These are phyloP conservation scores for Pisolithus thermaeus DNA, from an alignment of 1,284 basidiomycete species.

Conservation along the genomic window DNA sequence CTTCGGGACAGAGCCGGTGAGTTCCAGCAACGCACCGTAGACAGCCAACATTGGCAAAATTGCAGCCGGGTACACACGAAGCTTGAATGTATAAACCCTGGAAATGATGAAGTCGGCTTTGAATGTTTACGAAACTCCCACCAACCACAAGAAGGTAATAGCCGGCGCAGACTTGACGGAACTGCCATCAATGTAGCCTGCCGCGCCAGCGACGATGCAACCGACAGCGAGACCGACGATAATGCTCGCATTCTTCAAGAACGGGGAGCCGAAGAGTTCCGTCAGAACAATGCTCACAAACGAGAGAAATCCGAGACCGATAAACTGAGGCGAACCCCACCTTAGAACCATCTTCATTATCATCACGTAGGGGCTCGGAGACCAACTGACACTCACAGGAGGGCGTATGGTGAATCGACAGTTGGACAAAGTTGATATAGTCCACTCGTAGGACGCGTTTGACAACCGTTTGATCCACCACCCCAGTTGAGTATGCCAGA, in stretches of 20 bases:
- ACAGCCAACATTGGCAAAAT: conserved; percentile 82
- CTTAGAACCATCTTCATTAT: conserved; percentile 22
- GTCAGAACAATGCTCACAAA: conserved; percentile 74
- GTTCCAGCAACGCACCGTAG: conserved; percentile 46
- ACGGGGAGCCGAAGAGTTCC: conserved; percentile 77
- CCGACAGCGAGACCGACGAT: conserved; percentile 73
- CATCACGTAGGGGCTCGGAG: neutral
- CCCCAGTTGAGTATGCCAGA: conserved; percentile 81
- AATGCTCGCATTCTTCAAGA: conserved; percentile 74
- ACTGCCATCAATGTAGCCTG: conserved; percentile 66
- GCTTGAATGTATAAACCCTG: conserved; percentile 76
- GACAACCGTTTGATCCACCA: conserved; percentile 72
- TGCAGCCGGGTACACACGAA: conserved; percentile 74
- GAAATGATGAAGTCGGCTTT: conserved; percentile 2
- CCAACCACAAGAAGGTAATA: conserved; percentile 74
- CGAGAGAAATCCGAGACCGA: conserved; percentile 81
- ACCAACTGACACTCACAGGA: conserved; percentile 25
- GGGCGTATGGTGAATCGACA: conserved; percentile 53
- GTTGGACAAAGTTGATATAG: conserved; percentile 68
- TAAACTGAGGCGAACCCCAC: conserved; percentile 79
- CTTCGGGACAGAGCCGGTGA: neutral
- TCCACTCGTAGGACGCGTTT: conserved; percentile 51
- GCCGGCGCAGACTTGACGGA: conserved; percentile 59
- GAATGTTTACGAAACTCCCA: neutral
- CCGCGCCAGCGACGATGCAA: conserved; percentile 71